Conservation (phyloP, 176 grass and related monocot genomes). For the Phragmites australis region DNA sequence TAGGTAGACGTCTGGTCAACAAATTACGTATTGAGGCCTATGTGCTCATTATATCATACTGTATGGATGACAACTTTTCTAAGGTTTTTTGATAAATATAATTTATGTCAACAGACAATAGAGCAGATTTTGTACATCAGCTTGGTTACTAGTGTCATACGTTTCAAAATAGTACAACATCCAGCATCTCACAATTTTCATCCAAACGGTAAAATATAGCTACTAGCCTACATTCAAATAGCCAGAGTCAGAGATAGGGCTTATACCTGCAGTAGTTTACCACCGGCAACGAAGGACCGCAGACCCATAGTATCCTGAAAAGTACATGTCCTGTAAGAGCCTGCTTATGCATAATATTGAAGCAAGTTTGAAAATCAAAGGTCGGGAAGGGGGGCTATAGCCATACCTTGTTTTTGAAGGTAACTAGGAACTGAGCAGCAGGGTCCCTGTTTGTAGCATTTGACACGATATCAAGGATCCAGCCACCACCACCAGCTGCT, state of each 20-base stretch:
- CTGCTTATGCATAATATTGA: slow-evolving; percentile 16
- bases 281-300: slow-evolving; percentile 86
- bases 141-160: background rate
- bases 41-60: background rate
- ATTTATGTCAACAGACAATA: background rate
- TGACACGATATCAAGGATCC: slow-evolving; percentile 85
- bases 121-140: background rate
- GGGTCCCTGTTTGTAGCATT: slow-evolving; percentile 90
- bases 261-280: slow-evolving; percentile 91
- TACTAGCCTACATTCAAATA: background rate
- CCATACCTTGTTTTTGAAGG: slow-evolving; percentile 71
- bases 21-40: background rate
- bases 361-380: background rate
- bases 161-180: background rate
- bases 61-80: background rate
- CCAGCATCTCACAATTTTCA: background rate
- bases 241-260: background rate
- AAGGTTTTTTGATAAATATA: background rate
- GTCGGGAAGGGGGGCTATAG: background rate
- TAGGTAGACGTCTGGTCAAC: background rate
- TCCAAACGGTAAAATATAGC: background rate
- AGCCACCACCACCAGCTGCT: slow-evolving; percentile 69
- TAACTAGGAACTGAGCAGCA: slow-evolving; percentile 90
- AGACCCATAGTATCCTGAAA: slow-evolving; percentile 85
- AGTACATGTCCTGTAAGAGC: slow-evolving; percentile 2